Conservation (phyloP, 345 rosid species). For the Salix dunnii region DNA sequence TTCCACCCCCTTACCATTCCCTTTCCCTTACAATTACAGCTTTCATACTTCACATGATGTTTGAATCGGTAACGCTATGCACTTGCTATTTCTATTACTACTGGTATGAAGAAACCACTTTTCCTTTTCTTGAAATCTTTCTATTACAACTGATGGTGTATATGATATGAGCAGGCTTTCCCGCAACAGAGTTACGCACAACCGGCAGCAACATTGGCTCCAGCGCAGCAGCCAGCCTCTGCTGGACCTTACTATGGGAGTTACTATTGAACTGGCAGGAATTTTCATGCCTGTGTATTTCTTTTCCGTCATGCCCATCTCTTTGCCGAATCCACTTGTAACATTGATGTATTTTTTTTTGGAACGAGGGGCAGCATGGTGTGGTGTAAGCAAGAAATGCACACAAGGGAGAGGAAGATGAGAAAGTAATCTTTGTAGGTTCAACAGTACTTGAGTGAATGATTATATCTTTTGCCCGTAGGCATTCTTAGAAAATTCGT, state of each 20-base stretch:
- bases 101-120: neutral
- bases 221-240: constrained; percentile 52
- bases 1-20: too few relatives aligned
- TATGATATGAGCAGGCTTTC: constrained; percentile 29
- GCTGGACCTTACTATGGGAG: constrained; percentile 56
- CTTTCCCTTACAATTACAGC: neutral
- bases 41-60: too few relatives aligned
- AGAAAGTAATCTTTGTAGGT: neutral
- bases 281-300: neutral
- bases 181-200: constrained; percentile 65
- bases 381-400: constrained; percentile 5
- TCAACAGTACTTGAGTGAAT: neutral
- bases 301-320: too few relatives aligned
- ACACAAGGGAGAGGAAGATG: neutral
- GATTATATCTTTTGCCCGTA: neutral
- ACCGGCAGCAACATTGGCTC: constrained; percentile 44
- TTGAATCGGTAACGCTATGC: neutral
- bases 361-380: neutral
- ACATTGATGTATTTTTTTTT: neutral
- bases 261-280: constrained; percentile 37
- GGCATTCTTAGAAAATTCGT: too few relatives aligned
- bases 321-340: neutral
- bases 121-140: neutral
- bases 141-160: constrained; percentile 13
- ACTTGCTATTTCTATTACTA: neutral